Base-by-base conservation (phyloP, 2,329 filamentous ascomycete genomes). In the Phialocephala sp. region DNA sequence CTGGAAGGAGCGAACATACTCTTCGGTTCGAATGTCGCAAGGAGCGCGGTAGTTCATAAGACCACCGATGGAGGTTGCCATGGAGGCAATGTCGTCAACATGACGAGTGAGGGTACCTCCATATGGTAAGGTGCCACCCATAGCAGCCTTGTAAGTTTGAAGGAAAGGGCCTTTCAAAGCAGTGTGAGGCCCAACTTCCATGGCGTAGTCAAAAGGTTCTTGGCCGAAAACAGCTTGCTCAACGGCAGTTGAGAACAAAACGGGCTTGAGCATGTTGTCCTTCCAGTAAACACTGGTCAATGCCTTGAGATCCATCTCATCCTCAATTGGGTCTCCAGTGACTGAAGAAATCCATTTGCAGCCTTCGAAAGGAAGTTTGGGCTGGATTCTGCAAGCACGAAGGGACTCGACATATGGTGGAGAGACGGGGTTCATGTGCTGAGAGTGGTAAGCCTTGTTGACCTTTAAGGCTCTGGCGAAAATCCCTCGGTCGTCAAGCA, bases 171-270 rank as follows among this genome's bases (percentile, higher is more conserved):
- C 71, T 45, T 71, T 69, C 1, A 74, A 39, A 4, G 70, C 68
- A 15, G 68, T 62, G 43, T 74, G 71, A 15, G 72, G 71, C 12
- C 72, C 72, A 45, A 73, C 57, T 63, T 74, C 72, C 12, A 72
- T 39, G 2, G 55, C 65, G 12, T 70, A 35, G 20, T 70, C 66
- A n/a, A 68, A 66, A 4, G 56, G 43, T 12, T 43, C 47, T 8
- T 57, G 59, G 4, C 59, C 35, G n/a, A 63, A 45, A 14, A 58
- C 24, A 55, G 70, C 56, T 4, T 70, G 63, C 35, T 61, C 58
- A 4, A 84, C 67, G 0, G 81, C 82, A 5, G 73, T 69, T 14
- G 76, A 69, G 66, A 82, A 85, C 6, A 78, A 73, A 8, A 85
- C 83, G 0, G 78, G 66, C 39, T 63, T 63, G 4, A 60, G 56